Evolutionary conservation across 192 early-diverging fungal genomes (phyloP).

Genomic region (Neocallimastix lanati): DNA sequence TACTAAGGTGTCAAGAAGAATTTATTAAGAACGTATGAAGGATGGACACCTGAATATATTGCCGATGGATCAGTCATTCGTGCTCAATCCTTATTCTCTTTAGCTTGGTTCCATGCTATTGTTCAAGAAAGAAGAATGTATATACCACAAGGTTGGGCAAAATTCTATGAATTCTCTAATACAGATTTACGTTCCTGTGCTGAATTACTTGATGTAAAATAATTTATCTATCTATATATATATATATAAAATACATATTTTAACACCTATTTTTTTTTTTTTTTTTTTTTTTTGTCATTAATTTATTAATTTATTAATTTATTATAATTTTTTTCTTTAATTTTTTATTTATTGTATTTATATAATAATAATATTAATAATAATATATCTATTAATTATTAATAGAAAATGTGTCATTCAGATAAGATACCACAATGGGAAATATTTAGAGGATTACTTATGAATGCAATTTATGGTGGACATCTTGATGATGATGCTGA

Average conservation of each 20-base stretch:
- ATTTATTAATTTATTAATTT: too few species aligned
- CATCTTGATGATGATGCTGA: slow-evolving; percentile 30
- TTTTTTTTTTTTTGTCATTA: too few species aligned
- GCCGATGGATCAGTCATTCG: slow-evolving; percentile 13
- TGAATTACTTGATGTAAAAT: slow-evolving; percentile 19
- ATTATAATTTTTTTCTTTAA: too few species aligned
- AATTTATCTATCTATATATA: not conserved
- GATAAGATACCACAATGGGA: slow-evolving; percentile 20
- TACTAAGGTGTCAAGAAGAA: slow-evolving; percentile 43
- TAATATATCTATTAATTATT: not conserved
- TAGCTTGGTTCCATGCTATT: slow-evolving; percentile 42
- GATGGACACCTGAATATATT: slow-evolving; percentile 25
- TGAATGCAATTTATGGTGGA: slow-evolving; percentile 43
- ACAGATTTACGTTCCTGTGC: slow-evolving; percentile 33
- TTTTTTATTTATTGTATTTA: too few species aligned
- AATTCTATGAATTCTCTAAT: slow-evolving; percentile 40
- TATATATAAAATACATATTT: too few species aligned
- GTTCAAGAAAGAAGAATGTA: slow-evolving; percentile 35
- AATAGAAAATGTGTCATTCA: slow-evolving; percentile 13
- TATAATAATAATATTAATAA: too few species aligned
- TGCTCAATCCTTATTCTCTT: slow-evolving; percentile 32
- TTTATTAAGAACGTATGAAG: slow-evolving; percentile 24
- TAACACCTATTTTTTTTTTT: too few species aligned
- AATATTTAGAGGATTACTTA: slow-evolving; percentile 24
- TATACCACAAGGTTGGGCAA: slow-evolving; percentile 44